These are phyloP conservation scores for Geranomyces variabilis DNA, from an alignment of 192 early-diverging fungal genomes.

Conservation along the genomic window DNA sequence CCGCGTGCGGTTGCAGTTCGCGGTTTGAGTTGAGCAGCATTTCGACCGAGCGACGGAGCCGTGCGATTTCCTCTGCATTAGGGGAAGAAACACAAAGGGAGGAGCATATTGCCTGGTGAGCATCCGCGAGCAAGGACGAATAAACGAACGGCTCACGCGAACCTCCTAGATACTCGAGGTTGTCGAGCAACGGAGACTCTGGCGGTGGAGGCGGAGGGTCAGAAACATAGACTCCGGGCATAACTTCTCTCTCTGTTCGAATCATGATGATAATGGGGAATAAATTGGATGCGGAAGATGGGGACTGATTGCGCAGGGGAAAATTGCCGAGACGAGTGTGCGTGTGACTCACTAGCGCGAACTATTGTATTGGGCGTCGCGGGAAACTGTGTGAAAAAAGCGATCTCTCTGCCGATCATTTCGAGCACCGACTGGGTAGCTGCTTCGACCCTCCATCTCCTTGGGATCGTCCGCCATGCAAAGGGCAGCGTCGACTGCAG, in stretches of 20 bases:
- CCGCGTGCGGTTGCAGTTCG: background rate
- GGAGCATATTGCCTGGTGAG: no score
- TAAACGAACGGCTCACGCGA: no score
- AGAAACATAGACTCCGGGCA: background rate
- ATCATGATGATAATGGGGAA: background rate
- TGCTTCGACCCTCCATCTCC: background rate
- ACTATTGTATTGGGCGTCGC: background rate
- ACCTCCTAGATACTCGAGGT: background rate
- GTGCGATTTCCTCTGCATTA: slow-evolving; percentile 1
- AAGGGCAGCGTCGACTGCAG: slow-evolving; percentile 9
- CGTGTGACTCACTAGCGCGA: background rate
- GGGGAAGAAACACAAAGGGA: no score
- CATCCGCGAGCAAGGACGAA: no score
- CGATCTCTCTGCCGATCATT: background rate
- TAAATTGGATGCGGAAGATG: background rate
- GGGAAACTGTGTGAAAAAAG: background rate
- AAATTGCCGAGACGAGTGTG: background rate
- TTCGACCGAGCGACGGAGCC: slow-evolving; percentile 7
- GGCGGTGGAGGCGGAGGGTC: background rate
- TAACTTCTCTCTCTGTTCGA: background rate
- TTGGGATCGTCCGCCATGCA: slow-evolving; percentile 14
- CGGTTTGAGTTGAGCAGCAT: background rate
- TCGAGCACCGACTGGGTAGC: background rate
- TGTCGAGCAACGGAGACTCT: background rate
- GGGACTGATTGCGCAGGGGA: no score